Conservation (phyloP, 2,329 filamentous ascomycete species). For the Diaporthe batatas region DNA sequence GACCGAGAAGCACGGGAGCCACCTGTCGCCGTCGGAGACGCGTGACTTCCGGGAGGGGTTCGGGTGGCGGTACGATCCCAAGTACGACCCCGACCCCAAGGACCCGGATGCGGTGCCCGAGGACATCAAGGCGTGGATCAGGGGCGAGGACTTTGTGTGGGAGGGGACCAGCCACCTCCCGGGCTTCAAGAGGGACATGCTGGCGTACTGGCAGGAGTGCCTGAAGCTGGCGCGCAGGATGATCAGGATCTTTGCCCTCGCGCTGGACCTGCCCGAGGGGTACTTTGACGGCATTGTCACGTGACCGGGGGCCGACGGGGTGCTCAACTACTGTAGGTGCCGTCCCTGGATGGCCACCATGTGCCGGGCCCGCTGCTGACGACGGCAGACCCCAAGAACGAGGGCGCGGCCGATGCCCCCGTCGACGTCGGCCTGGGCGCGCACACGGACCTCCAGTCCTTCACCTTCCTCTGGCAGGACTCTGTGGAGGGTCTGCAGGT, state of each 20-base stretch:
- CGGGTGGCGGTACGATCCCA: constrained; percentile 55
- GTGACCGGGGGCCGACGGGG: constrained; percentile 43
- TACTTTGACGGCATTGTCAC: constrained; percentile 45
- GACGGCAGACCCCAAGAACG: constrained; percentile 52
- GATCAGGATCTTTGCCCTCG: constrained; percentile 46
- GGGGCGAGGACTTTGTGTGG: constrained; percentile 46
- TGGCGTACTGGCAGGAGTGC: constrained; percentile 46
- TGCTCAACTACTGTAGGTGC: constrained; percentile 52
- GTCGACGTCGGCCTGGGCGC: constrained; percentile 58
- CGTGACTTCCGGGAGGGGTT: constrained; percentile 50
- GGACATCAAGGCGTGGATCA: constrained; percentile 34
- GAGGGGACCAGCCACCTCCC: constrained; percentile 44
- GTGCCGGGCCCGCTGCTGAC: no score
- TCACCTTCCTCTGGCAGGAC: constrained; percentile 64
- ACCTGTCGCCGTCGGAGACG: constrained; percentile 50
- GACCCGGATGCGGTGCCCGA: constrained; percentile 45
- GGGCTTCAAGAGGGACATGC: constrained; percentile 44
- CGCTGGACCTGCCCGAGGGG: constrained; percentile 43
- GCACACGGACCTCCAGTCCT: constrained; percentile 61
- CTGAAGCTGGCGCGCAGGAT: constrained; percentile 46
- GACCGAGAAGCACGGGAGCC: constrained; percentile 44
- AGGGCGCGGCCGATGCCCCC: constrained; percentile 48
- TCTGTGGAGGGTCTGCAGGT: constrained; percentile 58
- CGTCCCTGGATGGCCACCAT: no score
- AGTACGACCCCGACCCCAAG: constrained; percentile 58